Evolutionary conservation across 2,329 filamentous ascomycete species (phyloP).

Genomic region (Fusarium pininemorale): DNA sequence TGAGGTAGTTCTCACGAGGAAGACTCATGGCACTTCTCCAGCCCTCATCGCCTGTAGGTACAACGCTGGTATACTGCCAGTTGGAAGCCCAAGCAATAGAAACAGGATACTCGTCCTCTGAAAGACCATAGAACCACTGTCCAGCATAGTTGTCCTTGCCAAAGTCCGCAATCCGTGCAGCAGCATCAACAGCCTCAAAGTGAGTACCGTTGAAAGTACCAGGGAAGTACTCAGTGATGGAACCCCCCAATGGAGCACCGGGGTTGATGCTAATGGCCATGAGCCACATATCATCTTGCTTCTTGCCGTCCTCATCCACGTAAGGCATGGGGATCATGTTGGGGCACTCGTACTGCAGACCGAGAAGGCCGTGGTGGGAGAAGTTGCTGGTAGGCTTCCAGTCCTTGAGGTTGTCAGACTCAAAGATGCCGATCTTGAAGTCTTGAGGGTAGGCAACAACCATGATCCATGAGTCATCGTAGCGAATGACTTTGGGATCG

Average conservation of each 20-base stretch:
- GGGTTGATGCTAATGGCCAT: constrained; percentile 65
- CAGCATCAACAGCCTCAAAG: constrained; percentile 52
- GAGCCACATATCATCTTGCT: constrained; percentile 49
- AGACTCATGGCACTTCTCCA: constrained; percentile 48
- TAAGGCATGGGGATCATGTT: constrained; percentile 66
- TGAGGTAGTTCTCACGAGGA: constrained; percentile 61
- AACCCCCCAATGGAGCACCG: constrained; percentile 65
- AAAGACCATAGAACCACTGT: constrained; percentile 46
- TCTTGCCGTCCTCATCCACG: constrained; percentile 47
- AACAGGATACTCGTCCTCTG: constrained; percentile 41
- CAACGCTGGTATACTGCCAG: constrained; percentile 45
- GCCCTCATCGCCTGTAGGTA: constrained; percentile 44
- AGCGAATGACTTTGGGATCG: constrained; percentile 72
- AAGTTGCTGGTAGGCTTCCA: constrained; percentile 67
- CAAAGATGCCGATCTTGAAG: constrained; percentile 68
- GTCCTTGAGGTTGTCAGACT: constrained; percentile 64
- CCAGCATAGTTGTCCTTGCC: constrained; percentile 51
- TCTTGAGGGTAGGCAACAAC: constrained; percentile 61
- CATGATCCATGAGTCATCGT: constrained; percentile 66
- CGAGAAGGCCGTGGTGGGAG: constrained; percentile 60
- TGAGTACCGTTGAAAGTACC: constrained; percentile 73
- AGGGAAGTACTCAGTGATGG: constrained; percentile 63
- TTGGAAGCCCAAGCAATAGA: constrained; percentile 51
- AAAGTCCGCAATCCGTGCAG: constrained; percentile 46
- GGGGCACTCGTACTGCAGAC: constrained; percentile 70